Conservation (phyloP, 1,139 yeast genomes). For the Cylindricascospora bacillispora region DNA sequence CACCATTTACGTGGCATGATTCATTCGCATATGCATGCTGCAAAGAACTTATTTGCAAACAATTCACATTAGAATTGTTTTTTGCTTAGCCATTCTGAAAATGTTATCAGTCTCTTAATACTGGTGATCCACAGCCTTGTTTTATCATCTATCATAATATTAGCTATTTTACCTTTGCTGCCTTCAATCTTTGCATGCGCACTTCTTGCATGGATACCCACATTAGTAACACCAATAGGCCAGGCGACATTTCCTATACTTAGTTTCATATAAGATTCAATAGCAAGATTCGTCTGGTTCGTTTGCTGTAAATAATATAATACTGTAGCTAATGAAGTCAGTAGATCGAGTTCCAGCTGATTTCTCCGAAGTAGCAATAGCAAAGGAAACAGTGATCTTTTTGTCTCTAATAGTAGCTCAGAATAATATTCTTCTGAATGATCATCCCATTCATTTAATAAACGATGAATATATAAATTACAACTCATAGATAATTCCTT, state of each 20-base stretch:
- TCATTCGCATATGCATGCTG: too few relatives aligned
- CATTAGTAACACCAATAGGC: conserved; percentile 79
- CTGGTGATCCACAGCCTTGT: conserved; percentile 72
- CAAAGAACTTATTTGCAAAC: too few relatives aligned
- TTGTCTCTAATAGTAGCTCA: conserved; percentile 36
- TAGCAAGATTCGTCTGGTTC: conserved; percentile 41
- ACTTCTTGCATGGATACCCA: conserved; percentile 69
- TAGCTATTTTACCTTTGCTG: conserved; percentile 34
- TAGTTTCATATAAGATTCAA: conserved; percentile 58
- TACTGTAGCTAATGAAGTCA: conserved; percentile 49
- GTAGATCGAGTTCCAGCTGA: conserved; percentile 33
- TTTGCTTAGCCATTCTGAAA: conserved; percentile 28
- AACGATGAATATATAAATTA: conserved; percentile 37
- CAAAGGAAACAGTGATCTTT: conserved; percentile 46
- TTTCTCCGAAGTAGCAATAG: conserved; percentile 44
- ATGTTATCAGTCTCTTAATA: conserved; percentile 56
- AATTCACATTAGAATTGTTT: too few relatives aligned
- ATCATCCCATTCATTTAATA: conserved; percentile 36
- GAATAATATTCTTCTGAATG: conserved; percentile 9
- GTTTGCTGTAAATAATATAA: conserved; percentile 43
- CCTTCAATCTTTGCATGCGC: conserved; percentile 35
- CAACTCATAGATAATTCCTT: conserved; percentile 28
- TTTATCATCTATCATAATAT: conserved; percentile 65
- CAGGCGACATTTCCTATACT: conserved; percentile 85
- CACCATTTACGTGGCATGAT: too few relatives aligned